Conservation (phyloP, 805 yeast species). For the Ogataea pignaliae region DNA sequence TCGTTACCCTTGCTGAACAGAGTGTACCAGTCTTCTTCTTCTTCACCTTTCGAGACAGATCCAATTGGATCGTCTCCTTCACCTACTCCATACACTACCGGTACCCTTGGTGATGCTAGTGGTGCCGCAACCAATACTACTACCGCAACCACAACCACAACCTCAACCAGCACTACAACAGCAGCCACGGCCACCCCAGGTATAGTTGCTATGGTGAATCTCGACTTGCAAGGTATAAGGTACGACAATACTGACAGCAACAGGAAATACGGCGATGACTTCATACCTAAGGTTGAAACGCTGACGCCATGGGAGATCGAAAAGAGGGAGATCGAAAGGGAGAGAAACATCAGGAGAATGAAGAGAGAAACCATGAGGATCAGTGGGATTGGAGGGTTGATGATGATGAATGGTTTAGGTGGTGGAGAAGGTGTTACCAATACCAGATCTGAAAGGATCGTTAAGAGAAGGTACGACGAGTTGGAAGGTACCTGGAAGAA, state of each 20-base stretch:
- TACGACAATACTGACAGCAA: slow-evolving; percentile 42
- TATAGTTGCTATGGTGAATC: slow-evolving; percentile 7
- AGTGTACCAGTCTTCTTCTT: slow-evolving; percentile 26
- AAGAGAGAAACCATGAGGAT: slow-evolving; percentile 86
- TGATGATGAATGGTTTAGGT: slow-evolving; percentile 1
- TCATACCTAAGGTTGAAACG: slow-evolving; percentile 86
- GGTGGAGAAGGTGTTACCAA: slow-evolving; percentile 8
- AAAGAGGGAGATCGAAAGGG: slow-evolving; percentile 90
- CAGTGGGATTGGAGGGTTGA: slow-evolving; percentile 40
- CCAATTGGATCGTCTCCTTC: too few species aligned
- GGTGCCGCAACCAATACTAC: slow-evolving; percentile 2
- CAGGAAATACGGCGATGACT: slow-evolving; percentile 72
- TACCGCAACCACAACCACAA: not conserved
- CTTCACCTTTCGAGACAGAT: too few species aligned
- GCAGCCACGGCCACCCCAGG: not conserved
- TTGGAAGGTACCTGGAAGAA: slow-evolving; percentile 32
- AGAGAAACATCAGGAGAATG: slow-evolving; percentile 82
- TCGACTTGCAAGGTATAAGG: slow-evolving; percentile 46
- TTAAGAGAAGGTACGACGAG: slow-evolving; percentile 31
- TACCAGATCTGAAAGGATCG: slow-evolving; percentile 9
- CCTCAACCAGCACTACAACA: not conserved
- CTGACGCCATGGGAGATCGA: slow-evolving; percentile 91
- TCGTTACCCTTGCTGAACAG: slow-evolving; percentile 31
- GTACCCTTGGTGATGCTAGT: slow-evolving; percentile 8
- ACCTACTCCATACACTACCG: too few species aligned